Percentiles rank a stretch among this genome's conserved stretches.
Evolutionary conservation across 805 yeast genomes (phyloP).

Genomic region (Suhomyces sp.): DNA sequence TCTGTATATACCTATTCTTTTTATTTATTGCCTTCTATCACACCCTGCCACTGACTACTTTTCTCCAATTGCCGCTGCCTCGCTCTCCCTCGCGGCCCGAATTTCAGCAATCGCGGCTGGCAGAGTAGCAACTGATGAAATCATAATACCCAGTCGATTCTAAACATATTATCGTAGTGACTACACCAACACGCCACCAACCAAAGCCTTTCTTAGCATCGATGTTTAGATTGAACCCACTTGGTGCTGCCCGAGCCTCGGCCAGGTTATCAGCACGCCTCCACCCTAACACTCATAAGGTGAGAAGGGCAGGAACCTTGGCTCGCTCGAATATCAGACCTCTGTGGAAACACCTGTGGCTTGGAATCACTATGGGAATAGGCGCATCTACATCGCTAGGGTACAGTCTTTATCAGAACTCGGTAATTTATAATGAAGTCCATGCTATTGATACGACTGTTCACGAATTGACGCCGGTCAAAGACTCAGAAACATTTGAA

Average conservation of each 20-base stretch:
- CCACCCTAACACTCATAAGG: not conserved
- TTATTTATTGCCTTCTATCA: no score
- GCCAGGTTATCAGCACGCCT: not conserved
- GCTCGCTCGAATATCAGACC: not conserved
- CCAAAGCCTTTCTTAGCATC: not conserved
- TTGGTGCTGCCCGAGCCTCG: not conserved
- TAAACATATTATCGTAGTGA: no score
- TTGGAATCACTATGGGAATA: not conserved
- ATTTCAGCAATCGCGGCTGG: not conserved
- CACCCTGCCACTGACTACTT: no score
- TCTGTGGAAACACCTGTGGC: not conserved
- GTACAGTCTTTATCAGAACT: not conserved
- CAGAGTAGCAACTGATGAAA: not conserved
- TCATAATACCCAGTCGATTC: no score
- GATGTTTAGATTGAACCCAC: not conserved
- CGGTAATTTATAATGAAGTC: conserved; percentile 23
- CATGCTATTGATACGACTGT: conserved; percentile 30
- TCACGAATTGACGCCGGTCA: conserved; percentile 44
- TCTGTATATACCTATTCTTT: no score
- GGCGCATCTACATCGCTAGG: not conserved
- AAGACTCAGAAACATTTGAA: conserved; percentile 63
- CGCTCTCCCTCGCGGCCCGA: not conserved
- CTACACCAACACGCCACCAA: not conserved
- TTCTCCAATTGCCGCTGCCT: no score
- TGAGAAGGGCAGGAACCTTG: not conserved